phyloP scores from a whole-genome alignment of 441 rosid genomes.

The Mallotus repandus region DNA sequence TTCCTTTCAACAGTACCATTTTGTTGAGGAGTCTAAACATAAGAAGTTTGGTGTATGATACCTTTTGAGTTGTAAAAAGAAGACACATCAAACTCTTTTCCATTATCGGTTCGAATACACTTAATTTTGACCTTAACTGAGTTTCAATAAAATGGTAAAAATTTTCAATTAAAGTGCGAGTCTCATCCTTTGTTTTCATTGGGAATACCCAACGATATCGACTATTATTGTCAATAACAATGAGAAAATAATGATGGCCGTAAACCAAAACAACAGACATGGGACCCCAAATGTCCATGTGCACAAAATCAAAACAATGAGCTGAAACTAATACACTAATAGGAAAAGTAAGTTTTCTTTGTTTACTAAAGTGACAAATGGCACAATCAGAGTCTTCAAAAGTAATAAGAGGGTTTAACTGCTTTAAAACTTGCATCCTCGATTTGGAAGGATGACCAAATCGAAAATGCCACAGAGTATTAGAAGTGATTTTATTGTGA shows the following conservation, averaged over 20 bases:
- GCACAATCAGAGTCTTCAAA: background rate
- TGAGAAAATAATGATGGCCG: background rate
- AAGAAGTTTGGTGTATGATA: too few species aligned
- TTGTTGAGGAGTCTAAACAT: too few species aligned
- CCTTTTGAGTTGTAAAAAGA: too few species aligned
- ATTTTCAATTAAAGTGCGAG: too few species aligned
- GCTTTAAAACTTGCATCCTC: background rate
- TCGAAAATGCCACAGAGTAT: too few species aligned
- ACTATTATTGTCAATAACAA: background rate
- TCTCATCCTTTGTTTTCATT: background rate
- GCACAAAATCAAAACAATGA: background rate
- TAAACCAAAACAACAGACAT: background rate
- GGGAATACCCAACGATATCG: background rate
- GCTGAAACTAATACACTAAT: too few species aligned
- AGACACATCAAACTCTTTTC: background rate
- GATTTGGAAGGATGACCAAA: background rate
- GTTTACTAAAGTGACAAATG: background rate
- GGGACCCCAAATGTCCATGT: background rate
- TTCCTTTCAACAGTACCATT: too few species aligned
- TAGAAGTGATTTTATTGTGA: too few species aligned
- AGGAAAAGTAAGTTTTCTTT: background rate
- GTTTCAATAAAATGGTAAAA: background rate
- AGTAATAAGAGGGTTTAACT: accelerated
- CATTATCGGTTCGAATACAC: background rate
- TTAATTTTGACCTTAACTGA: background rate